Conservation (phyloP, 257 asterid species). For the Rehmannia glutinosa region DNA sequence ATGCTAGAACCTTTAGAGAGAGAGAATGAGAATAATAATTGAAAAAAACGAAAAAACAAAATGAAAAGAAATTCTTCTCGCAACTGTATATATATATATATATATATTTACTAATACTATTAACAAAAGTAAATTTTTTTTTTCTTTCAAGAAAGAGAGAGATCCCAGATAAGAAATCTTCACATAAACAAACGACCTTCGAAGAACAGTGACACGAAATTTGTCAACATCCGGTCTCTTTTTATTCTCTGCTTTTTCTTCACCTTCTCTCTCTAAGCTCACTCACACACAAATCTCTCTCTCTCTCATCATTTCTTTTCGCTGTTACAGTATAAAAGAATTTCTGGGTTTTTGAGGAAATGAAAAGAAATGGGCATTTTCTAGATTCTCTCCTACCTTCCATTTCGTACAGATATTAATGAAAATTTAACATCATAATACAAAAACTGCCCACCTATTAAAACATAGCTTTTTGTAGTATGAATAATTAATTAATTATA, state of each 20-base stretch:
- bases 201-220: conserved; percentile 81
- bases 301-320: conserved; percentile 26
- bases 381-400: conserved; percentile 79
- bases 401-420: conserved; percentile 57
- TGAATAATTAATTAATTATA: neutral
- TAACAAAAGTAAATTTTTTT: conserved; percentile 21
- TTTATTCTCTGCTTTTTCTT: conserved; percentile 39
- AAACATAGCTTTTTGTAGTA: neutral
- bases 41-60: conserved; percentile 2
- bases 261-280: conserved; percentile 32
- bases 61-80: neutral
- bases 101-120: conserved; percentile 7
- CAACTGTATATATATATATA: conserved; percentile 20
- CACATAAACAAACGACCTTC: conserved; percentile 86
- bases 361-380: conserved; percentile 48
- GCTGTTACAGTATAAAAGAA: conserved; percentile 26
- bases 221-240: conserved; percentile 99
- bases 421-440: conserved; percentile 21
- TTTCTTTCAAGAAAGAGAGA: conserved; percentile 32
- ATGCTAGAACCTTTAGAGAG: conserved; percentile 40
- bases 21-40: conserved; percentile 36
- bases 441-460: conserved; percentile 30
- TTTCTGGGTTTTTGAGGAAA: conserved; percentile 50
- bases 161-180: conserved; percentile 94
- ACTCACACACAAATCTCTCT: conserved; percentile 7